Evolutionary conservation across 257 asterid species (phyloP).

Genomic region (Solanum bukasovii): DNA sequence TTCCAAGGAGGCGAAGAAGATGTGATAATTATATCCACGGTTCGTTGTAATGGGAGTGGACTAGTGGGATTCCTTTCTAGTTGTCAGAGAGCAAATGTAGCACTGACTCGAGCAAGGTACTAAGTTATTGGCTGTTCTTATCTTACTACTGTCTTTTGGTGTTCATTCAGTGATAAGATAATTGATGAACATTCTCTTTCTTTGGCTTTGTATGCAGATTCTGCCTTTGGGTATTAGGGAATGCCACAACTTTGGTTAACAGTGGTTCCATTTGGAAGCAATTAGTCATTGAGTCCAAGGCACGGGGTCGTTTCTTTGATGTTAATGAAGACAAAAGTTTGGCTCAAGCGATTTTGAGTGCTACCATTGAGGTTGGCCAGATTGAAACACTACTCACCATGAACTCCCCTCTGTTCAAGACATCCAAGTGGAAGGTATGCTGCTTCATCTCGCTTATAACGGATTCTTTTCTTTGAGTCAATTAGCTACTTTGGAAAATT

Average conservation of each 20-base stretch:
- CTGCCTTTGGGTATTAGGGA: conserved; percentile 65
- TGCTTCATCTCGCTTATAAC: neutral
- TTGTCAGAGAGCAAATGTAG: conserved; percentile 49
- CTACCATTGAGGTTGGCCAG: conserved; percentile 21
- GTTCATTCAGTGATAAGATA: neutral
- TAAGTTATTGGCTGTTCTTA: neutral
- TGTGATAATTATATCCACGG: conserved; percentile 52
- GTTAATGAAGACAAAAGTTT: conserved; percentile 34
- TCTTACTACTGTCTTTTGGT: neutral
- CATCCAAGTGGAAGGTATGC: neutral
- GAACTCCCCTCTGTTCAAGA: conserved; percentile 13
- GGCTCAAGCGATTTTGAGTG: conserved; percentile 25
- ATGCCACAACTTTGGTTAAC: conserved; percentile 41
- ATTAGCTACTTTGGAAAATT: neutral
- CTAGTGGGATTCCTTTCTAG: conserved; percentile 54
- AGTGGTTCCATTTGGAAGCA: conserved; percentile 54
- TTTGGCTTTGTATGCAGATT: conserved; percentile 17
- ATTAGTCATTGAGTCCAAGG: conserved; percentile 40
- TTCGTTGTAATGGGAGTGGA: conserved; percentile 29
- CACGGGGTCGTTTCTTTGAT: conserved; percentile 43
- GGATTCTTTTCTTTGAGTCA: neutral
- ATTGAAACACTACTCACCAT: conserved; percentile 16
- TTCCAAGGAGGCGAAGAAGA: conserved; percentile 82
- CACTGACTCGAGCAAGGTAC: conserved; percentile 68
- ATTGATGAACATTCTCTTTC: neutral